These are phyloP conservation scores for Anisogramma anomala DNA, from an alignment of 2,329 filamentous ascomycete species.

Conservation along the genomic window DNA sequence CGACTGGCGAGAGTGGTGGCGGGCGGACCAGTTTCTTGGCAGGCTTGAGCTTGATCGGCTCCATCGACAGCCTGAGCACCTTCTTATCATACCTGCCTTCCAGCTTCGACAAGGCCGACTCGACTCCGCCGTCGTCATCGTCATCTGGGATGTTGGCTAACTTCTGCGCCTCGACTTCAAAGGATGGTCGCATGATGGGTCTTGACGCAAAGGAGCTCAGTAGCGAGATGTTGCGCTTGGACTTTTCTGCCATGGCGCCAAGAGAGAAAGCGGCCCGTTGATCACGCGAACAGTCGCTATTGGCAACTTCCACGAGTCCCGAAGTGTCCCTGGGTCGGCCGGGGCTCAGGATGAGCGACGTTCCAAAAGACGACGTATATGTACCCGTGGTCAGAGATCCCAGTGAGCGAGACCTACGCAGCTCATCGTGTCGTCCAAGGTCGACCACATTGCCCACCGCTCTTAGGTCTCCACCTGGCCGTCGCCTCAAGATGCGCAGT, in stretches of 20 bases:
- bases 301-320: slow-evolving; percentile 34
- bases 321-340: slow-evolving; percentile 24
- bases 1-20: slow-evolving; percentile 3
- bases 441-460: slow-evolving; percentile 56
- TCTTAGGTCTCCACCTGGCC: slow-evolving; percentile 64
- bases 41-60: slow-evolving; percentile 18
- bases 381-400: slow-evolving; percentile 41
- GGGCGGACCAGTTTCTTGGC: slow-evolving; percentile 1
- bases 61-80: slow-evolving; percentile 29
- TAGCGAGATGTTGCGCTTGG: slow-evolving; percentile 38
- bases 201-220: slow-evolving; percentile 53
- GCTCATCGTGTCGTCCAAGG: slow-evolving; percentile 35
- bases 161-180: slow-evolving; percentile 78
- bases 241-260: slow-evolving; percentile 42
- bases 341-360: slow-evolving; percentile 40
- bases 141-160: slow-evolving; percentile 84
- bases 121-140: slow-evolving; percentile 73
- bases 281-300: slow-evolving; percentile 30
- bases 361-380: slow-evolving; percentile 48
- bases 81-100: slow-evolving; percentile 71
- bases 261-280: slow-evolving; percentile 41
- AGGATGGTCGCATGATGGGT: slow-evolving; percentile 58
- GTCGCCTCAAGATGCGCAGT: slow-evolving; percentile 54
- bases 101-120: slow-evolving; percentile 82
- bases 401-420: slow-evolving; percentile 45